phyloP scores from a whole-genome alignment of 2,329 filamentous ascomycete species.

The Neurospora crassa region DNA sequence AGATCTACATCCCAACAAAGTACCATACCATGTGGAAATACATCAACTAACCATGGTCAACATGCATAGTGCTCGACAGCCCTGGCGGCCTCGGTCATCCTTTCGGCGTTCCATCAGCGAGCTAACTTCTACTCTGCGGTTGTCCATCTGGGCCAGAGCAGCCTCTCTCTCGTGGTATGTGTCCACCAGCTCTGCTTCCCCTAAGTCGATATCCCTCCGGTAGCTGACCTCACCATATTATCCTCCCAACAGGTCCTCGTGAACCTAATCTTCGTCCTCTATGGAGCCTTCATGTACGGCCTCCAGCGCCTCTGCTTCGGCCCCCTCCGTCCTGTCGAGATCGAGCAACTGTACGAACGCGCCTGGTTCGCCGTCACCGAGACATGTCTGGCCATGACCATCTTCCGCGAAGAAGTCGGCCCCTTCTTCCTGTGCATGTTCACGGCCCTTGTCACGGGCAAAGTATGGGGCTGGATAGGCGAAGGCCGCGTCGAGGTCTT shows the following conservation, averaged over 20 bases:
- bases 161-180: slow-evolving; percentile 78
- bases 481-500: slow-evolving; percentile 89
- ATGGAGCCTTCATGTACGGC: slow-evolving; percentile 72
- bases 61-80: slow-evolving; percentile 60
- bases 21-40: neutral
- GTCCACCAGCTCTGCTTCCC: neutral
- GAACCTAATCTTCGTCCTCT: slow-evolving; percentile 77
- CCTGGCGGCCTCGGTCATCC: slow-evolving; percentile 72
- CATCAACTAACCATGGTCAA: neutral
- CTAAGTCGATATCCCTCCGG: too few relatives aligned
- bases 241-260: slow-evolving; percentile 60
- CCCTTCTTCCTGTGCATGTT: slow-evolving; percentile 97
- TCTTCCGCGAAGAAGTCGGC: slow-evolving; percentile 90
- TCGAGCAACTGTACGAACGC: slow-evolving; percentile 94
- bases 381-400: slow-evolving; percentile 95
- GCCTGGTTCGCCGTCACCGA: slow-evolving; percentile 98
- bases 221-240: slow-evolving; percentile 6
- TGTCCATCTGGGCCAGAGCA: slow-evolving; percentile 94
- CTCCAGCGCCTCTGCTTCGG: slow-evolving; percentile 89
- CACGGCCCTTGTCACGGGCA: slow-evolving; percentile 79
- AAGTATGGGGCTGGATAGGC: slow-evolving; percentile 98
- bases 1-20: slow-evolving; percentile 8
- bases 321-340: slow-evolving; percentile 81
- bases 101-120: slow-evolving; percentile 88
- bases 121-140: slow-evolving; percentile 98